Conservation (phyloP, 202 grass and related monocot genomes). For the Miscanthus sacchariflorus region DNA sequence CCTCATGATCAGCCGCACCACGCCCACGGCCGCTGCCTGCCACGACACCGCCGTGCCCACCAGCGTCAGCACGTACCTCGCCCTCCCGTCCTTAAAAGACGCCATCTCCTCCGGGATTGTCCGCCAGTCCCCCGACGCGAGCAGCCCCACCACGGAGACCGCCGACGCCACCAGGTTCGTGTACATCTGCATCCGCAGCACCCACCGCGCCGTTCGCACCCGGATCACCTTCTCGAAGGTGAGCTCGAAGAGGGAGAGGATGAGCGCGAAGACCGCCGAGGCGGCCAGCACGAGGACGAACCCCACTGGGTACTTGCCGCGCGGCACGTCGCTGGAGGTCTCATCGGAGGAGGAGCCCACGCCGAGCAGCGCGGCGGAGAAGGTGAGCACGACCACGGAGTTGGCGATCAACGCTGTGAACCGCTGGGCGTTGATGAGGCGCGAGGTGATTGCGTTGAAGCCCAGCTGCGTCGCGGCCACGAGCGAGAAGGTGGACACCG, state of each 20-base stretch:
- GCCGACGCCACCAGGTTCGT: slow-evolving; percentile 4
- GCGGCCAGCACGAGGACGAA: background rate
- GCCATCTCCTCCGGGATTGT: background rate
- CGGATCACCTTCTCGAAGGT: background rate
- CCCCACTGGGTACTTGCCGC: background rate
- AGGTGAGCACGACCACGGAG: slow-evolving; percentile 16
- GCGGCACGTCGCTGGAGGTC: slow-evolving; percentile 5
- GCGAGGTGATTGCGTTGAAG: background rate
- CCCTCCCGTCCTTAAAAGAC: background rate
- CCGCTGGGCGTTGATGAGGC: background rate
- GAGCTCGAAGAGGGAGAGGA: background rate
- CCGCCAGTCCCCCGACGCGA: slow-evolving; percentile 15
- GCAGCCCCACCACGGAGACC: background rate
- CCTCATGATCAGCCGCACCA: background rate
- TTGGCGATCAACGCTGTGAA: slow-evolving; percentile 19
- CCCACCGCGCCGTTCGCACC: slow-evolving; percentile 2
- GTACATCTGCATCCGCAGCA: background rate
- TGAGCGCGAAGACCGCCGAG: background rate
- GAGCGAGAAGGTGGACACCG: slow-evolving; percentile 10
- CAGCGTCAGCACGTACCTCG: slow-evolving; percentile 13
- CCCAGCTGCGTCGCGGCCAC: background rate
- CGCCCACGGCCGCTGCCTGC: background rate
- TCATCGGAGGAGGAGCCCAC: background rate
- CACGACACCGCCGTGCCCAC: background rate
- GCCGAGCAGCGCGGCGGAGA: background rate